phyloP scores from a whole-genome alignment of 148 eudicot genomes.

The Rhododendron molle region DNA sequence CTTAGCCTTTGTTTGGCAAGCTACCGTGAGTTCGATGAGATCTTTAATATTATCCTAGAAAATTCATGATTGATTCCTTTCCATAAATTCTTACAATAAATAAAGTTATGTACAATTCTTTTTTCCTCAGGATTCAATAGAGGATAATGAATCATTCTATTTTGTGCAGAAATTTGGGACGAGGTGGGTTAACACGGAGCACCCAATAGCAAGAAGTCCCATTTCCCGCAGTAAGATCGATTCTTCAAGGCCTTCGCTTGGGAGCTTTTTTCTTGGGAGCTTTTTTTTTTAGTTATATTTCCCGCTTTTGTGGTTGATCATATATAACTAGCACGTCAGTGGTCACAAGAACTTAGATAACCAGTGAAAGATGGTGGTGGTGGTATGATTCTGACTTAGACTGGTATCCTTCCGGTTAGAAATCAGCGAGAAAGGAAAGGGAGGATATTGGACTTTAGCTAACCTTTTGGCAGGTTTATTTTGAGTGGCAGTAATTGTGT shows the following conservation, averaged over 20 bases:
- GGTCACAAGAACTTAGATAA: slow-evolving; percentile 17
- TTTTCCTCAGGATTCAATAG: background rate
- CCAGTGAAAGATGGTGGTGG: slow-evolving; percentile 17
- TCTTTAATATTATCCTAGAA: background rate
- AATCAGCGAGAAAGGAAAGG: slow-evolving; percentile 19
- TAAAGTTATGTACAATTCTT: background rate
- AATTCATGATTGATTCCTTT: background rate
- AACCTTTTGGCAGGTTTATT: slow-evolving; percentile 45
- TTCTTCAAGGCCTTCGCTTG: slow-evolving; percentile 20
- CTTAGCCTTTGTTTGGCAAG: background rate
- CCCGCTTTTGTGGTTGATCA: slow-evolving; percentile 29
- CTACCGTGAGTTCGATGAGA: background rate
- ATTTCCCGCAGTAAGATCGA: slow-evolving; percentile 22
- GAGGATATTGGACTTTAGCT: slow-evolving; percentile 37
- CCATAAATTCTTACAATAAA: background rate
- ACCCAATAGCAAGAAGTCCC: slow-evolving; percentile 52
- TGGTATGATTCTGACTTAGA: slow-evolving; percentile 60
- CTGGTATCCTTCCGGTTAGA: slow-evolving; percentile 27
- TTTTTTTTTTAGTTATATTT: slow-evolving; percentile 2
- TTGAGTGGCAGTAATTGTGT: slow-evolving; percentile 42
- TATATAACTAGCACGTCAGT: slow-evolving; percentile 44
- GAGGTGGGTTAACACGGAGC: slow-evolving; percentile 79
- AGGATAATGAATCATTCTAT: slow-evolving; percentile 15
- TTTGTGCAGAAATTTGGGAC: slow-evolving; percentile 57
- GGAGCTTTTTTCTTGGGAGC: slow-evolving; percentile 12